Percentiles rank a stretch among this genome's conserved stretches.
Evolutionary conservation across 768 basidiomycete genomes (phyloP).

Genomic region (Tremella mesenterica): DNA sequence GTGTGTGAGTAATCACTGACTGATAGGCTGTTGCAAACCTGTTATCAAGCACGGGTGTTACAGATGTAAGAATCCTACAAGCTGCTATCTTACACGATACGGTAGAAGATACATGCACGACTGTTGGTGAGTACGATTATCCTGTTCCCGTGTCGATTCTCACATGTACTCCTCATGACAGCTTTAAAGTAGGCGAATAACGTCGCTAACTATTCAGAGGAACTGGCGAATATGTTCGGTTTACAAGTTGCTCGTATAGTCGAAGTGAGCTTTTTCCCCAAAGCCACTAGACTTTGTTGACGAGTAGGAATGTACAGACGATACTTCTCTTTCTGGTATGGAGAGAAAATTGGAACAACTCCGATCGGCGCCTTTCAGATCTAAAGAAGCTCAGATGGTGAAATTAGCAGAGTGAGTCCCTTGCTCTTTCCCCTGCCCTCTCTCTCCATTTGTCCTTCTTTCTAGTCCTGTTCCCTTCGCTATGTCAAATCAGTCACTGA

Average conservation of each 20-base stretch:
- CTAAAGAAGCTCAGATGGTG: conserved; percentile 39
- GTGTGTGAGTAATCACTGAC: too few relatives aligned
- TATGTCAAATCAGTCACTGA: too few relatives aligned
- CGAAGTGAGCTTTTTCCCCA: conserved; percentile 13
- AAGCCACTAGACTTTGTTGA: neutral
- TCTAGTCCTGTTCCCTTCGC: neutral
- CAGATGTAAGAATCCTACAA: conserved; percentile 36
- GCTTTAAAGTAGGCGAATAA: neutral
- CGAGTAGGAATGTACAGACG: conserved; percentile 39
- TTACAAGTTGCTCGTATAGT: conserved; percentile 41
- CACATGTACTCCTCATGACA: neutral
- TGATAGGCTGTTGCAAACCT: conserved; percentile 41
- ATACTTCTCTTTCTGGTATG: conserved; percentile 22
- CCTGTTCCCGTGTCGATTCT: neutral
- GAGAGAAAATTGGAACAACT: conserved; percentile 36
- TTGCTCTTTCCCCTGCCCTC: neutral
- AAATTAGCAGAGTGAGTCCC: conserved; percentile 40
- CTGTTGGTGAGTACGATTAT: conserved; percentile 21
- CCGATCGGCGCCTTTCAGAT: conserved; percentile 32
- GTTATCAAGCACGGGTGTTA: conserved; percentile 38
- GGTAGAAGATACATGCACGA: conserved; percentile 44
- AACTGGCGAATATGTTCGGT: conserved; percentile 38
- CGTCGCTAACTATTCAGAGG: conserved; percentile 20
- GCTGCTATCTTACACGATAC: conserved; percentile 45
- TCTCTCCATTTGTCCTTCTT: neutral